Evolutionary conservation across 768 basidiomycete genomes (phyloP).

Genomic region (Coprinellus aureogranulatus): DNA sequence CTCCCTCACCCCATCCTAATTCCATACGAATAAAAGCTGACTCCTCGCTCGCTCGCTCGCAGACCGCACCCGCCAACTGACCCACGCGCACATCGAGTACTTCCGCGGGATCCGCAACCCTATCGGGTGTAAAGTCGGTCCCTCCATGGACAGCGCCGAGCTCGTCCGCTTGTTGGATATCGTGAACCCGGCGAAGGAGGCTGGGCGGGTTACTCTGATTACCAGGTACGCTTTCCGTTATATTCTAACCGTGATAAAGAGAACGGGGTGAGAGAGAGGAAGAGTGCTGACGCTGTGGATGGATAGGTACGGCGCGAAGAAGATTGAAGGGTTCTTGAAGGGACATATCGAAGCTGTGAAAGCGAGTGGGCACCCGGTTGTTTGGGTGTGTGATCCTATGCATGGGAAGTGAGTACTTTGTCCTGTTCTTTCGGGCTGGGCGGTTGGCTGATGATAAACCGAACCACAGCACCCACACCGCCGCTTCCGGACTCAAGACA

Average conservation of each 20-base stretch:
- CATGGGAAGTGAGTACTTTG: conserved; percentile 81
- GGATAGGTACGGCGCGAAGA: too few relatives aligned
- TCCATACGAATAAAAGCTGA: too few relatives aligned
- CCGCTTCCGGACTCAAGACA: conserved; percentile 80
- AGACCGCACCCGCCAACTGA: conserved; percentile 88
- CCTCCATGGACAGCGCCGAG: conserved; percentile 78
- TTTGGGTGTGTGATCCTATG: conserved; percentile 98
- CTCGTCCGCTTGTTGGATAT: conserved; percentile 53
- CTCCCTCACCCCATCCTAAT: too few relatives aligned
- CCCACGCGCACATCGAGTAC: conserved; percentile 94
- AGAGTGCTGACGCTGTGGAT: too few relatives aligned
- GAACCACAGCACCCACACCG: conserved; percentile 70
- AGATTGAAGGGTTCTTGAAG: conserved; percentile 76
- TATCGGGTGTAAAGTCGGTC: conserved; percentile 95
- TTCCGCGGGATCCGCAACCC: conserved; percentile 91
- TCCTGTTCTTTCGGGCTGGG: conserved; percentile 5
- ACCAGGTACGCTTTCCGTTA: conserved; percentile 55
- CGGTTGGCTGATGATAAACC: not conserved
- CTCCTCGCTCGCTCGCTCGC: too few relatives aligned
- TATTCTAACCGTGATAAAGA: not conserved
- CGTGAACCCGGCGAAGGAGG: conserved; percentile 81
- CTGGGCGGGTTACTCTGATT: conserved; percentile 84
- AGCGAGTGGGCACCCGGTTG: conserved; percentile 77
- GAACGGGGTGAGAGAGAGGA: not conserved
- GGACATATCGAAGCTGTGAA: conserved; percentile 82